Conservation (phyloP, 306 rosid genomes). For the Acacia confusa region DNA sequence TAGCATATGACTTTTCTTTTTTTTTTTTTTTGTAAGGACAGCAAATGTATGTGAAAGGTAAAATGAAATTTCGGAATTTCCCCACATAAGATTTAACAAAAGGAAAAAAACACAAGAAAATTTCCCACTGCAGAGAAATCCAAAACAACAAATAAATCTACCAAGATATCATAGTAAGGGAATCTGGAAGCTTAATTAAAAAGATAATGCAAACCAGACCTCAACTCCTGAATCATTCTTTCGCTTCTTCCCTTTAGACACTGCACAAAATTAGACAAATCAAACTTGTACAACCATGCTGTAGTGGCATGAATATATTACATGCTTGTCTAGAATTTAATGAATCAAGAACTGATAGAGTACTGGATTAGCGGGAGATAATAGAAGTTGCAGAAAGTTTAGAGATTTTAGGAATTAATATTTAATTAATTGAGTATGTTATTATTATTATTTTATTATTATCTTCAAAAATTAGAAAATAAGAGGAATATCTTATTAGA, state of each 20-base stretch:
- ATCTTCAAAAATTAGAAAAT: too few relatives aligned
- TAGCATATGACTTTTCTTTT: not conserved
- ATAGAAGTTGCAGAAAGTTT: too few relatives aligned
- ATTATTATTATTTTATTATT: too few relatives aligned
- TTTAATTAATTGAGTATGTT: too few relatives aligned
- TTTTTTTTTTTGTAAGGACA: not conserved
- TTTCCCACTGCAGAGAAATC: not conserved
- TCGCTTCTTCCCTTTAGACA: slow-evolving; percentile 64
- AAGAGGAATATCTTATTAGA: too few relatives aligned
- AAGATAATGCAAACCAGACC: slow-evolving; percentile 46
- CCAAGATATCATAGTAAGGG: not conserved
- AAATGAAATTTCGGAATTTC: not conserved
- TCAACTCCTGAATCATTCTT: slow-evolving; percentile 62
- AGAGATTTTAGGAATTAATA: too few relatives aligned
- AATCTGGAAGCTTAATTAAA: not conserved
- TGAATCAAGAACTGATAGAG: too few relatives aligned
- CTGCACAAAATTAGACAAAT: slow-evolving; percentile 40
- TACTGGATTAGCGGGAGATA: too few relatives aligned
- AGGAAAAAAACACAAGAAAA: not conserved
- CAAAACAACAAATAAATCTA: not conserved
- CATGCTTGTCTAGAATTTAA: not conserved
- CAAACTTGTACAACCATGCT: not conserved
- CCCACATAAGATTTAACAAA: not conserved
- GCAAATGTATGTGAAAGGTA: not conserved
- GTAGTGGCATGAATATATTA: not conserved